Evolutionary conservation across 306 rosid species (phyloP).

Genomic region (Pyrus bretschneideri): DNA sequence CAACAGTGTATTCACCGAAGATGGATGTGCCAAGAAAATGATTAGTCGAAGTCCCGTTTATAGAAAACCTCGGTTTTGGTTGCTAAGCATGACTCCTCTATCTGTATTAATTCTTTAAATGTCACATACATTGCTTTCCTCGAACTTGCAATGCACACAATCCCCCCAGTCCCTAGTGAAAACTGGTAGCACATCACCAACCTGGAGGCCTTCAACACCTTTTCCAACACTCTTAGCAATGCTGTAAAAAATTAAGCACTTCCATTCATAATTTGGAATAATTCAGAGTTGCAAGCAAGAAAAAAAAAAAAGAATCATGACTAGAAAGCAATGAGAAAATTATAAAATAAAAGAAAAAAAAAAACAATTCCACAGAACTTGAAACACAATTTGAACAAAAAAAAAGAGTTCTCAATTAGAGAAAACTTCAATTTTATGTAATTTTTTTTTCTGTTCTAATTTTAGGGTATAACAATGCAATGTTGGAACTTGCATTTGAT

Average conservation of each 20-base stretch:
- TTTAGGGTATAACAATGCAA: too few species aligned
- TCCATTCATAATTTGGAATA: background rate
- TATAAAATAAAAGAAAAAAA: too few species aligned
- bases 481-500: too few species aligned
- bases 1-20: constrained; percentile 38
- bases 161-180: constrained; percentile 37
- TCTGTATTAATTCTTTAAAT: constrained; percentile 24
- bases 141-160: constrained; percentile 33
- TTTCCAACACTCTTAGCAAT: constrained; percentile 41
- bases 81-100: constrained; percentile 31
- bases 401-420: too few species aligned
- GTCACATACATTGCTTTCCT: constrained; percentile 41
- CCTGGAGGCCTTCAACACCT: constrained; percentile 20
- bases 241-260: constrained; percentile 3
- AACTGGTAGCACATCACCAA: constrained; percentile 34
- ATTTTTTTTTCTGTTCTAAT: too few species aligned
- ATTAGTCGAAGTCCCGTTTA: constrained; percentile 28
- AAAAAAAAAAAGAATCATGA: too few species aligned
- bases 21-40: constrained; percentile 42
- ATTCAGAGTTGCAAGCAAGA: background rate
- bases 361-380: too few species aligned
- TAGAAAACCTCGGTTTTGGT: constrained; percentile 36
- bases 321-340: too few species aligned
- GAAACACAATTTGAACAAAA: too few species aligned
- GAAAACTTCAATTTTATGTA: too few species aligned